A percentile compares a stretch with the other conserved stretches of the same genome.
These are phyloP conservation scores for Spirogloea muscicola DNA, from an alignment of 139 green algal genomes.

Conservation along the genomic window DNA sequence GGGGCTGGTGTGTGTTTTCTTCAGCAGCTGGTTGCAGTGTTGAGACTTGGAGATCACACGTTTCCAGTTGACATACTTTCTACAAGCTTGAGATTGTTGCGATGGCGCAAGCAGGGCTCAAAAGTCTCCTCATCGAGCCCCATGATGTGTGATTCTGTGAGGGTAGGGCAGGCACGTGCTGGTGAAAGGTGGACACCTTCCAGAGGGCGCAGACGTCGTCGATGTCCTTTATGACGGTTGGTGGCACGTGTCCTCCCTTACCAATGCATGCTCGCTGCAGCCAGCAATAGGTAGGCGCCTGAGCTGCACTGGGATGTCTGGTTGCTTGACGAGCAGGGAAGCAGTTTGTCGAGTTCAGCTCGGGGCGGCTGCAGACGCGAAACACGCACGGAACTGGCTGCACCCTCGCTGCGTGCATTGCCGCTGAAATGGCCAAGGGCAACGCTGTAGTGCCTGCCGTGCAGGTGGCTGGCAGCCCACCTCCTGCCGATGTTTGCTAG, in stretches of 20 bases:
- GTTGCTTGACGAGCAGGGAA: too few relatives aligned
- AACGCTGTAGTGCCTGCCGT: constrained; percentile 12
- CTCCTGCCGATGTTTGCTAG: too few relatives aligned
- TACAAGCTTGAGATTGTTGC: too few relatives aligned
- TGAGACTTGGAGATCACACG: background rate
- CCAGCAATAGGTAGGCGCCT: too few relatives aligned
- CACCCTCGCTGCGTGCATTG: constrained; percentile 80
- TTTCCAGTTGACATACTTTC: too few relatives aligned
- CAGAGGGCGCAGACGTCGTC: constrained; percentile 34
- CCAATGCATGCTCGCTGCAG: too few relatives aligned
- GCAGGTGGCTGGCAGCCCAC: background rate
- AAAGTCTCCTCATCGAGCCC: background rate
- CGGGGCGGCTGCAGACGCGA: constrained; percentile 46
- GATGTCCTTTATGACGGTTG: constrained; percentile 85
- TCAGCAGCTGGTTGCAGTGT: background rate
- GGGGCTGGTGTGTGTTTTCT: background rate
- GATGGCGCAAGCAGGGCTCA: too few relatives aligned
- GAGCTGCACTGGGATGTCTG: background rate
- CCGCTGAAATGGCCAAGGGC: constrained; percentile 81
- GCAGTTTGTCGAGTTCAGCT: too few relatives aligned
- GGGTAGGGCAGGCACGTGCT: constrained; percentile 60
- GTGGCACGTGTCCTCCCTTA: too few relatives aligned
- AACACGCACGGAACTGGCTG: constrained; percentile 94
- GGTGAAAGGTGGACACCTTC: constrained; percentile 85
- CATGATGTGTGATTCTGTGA: background rate